phyloP scores from a whole-genome alignment of 441 rosid species.

The Jatropha podagrica region DNA sequence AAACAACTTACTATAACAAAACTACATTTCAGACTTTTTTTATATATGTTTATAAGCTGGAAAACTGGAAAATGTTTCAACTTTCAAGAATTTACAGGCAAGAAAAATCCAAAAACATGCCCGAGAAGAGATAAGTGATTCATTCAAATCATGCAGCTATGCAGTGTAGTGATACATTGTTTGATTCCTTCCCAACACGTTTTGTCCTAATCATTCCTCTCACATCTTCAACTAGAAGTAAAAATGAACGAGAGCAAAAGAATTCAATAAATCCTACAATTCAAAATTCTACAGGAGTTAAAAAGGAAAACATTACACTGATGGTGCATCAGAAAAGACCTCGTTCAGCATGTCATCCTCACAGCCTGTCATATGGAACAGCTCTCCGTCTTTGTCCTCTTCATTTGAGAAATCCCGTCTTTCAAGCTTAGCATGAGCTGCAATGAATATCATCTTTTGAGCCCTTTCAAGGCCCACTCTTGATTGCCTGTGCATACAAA shows the following conservation, averaged over 20 bases:
- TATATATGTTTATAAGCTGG: neutral
- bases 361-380: constrained; percentile 36
- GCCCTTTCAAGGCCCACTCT: constrained; percentile 66
- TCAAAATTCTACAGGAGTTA: constrained; percentile 35
- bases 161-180: constrained; percentile 28
- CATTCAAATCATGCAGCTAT: constrained; percentile 30
- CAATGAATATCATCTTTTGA: constrained; percentile 80
- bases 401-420: constrained; percentile 71
- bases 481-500: constrained; percentile 55
- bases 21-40: neutral
- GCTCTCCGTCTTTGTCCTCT: constrained; percentile 75
- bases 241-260: constrained; percentile 32
- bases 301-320: constrained; percentile 44
- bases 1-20: neutral
- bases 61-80: neutral
- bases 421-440: constrained; percentile 84
- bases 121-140: constrained; percentile 25
- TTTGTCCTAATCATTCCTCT: constrained; percentile 23
- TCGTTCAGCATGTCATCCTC: constrained; percentile 61
- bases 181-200: constrained; percentile 22
- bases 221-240: constrained; percentile 28
- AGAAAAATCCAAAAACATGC: constrained; percentile 13
- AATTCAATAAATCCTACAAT: constrained; percentile 43
- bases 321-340: constrained; percentile 48
- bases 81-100: constrained; percentile 10